phyloP scores from a whole-genome alignment of 2,329 filamentous ascomycete species.

The Nigrospora oryzae region DNA sequence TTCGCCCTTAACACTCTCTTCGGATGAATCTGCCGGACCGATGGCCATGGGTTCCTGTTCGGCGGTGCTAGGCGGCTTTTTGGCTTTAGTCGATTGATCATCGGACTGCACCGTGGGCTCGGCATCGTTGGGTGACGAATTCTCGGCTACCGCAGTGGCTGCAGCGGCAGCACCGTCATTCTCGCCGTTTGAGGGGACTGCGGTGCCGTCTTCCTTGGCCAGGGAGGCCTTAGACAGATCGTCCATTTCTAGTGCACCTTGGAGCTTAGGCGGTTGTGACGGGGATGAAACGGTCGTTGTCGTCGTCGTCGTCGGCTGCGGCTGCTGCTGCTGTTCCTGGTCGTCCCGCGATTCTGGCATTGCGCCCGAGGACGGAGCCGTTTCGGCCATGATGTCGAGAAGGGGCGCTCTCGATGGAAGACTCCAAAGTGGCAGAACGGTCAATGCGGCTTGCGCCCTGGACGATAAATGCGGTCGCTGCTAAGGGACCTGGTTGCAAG shows the following conservation, averaged over 20 bases:
- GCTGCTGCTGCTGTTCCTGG: background rate
- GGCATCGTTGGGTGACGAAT: background rate
- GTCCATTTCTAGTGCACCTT: background rate
- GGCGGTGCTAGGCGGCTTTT: background rate
- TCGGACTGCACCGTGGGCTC: background rate
- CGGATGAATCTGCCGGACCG: conserved; percentile 12
- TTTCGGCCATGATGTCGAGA: no score
- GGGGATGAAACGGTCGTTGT: background rate
- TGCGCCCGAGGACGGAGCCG: no score
- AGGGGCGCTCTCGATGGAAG: background rate
- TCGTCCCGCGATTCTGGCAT: background rate
- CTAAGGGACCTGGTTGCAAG: no score
- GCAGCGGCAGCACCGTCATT: background rate
- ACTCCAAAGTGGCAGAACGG: background rate
- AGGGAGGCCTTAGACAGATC: background rate
- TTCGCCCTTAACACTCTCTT: conserved; percentile 7
- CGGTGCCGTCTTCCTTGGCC: background rate
- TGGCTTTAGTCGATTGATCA: background rate
- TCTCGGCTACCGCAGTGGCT: background rate
- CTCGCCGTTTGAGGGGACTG: background rate
- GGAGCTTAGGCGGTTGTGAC: background rate
- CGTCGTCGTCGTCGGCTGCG: background rate
- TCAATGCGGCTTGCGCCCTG: background rate
- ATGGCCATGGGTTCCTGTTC: conserved; percentile 5
- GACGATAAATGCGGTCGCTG: background rate